phyloP scores from a whole-genome alignment of 305 asterid genomes.

The Salvia sclarea region DNA sequence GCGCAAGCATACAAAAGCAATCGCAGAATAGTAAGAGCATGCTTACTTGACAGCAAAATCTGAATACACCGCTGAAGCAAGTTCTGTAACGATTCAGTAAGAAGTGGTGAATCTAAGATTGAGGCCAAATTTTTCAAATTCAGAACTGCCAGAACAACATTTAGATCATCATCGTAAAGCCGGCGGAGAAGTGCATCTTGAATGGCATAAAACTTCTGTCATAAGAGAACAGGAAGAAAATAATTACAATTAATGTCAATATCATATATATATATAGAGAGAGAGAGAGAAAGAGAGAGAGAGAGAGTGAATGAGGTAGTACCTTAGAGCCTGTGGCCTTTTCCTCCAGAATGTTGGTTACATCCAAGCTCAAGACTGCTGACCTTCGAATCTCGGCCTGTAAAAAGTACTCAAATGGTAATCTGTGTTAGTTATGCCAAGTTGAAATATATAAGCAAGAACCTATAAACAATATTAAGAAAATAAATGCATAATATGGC shows the following conservation, averaged over 20 bases:
- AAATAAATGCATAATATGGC: not conserved
- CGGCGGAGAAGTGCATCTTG: conserved; percentile 73
- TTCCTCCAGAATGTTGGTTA: conserved; percentile 49
- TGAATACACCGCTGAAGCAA: conserved; percentile 66
- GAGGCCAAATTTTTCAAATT: conserved; percentile 55
- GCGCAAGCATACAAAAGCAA: conserved; percentile 7
- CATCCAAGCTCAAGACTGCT: conserved; percentile 64
- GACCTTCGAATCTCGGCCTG: conserved; percentile 82
- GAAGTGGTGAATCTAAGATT: conserved; percentile 49
- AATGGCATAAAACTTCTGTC: conserved; percentile 69
- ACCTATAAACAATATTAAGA: conserved; percentile 8
- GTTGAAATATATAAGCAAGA: conserved; percentile 6
- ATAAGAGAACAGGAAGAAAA: conserved; percentile 7
- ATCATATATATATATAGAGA: not conserved
- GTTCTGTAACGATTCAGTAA: conserved; percentile 55
- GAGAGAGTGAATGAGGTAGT: conserved; percentile 6
- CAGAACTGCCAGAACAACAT: conserved; percentile 77
- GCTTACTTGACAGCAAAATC: conserved; percentile 63
- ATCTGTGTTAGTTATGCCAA: conserved; percentile 16
- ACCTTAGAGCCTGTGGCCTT: conserved; percentile 72
- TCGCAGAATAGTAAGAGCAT: conserved; percentile 22
- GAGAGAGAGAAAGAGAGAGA: not conserved
- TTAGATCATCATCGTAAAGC: conserved; percentile 77
- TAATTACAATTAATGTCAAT: conserved; percentile 10
- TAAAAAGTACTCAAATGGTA: conserved; percentile 12